phyloP scores from a whole-genome alignment of 2,329 filamentous ascomycete genomes.

The Aspergillus costaricaensis region DNA sequence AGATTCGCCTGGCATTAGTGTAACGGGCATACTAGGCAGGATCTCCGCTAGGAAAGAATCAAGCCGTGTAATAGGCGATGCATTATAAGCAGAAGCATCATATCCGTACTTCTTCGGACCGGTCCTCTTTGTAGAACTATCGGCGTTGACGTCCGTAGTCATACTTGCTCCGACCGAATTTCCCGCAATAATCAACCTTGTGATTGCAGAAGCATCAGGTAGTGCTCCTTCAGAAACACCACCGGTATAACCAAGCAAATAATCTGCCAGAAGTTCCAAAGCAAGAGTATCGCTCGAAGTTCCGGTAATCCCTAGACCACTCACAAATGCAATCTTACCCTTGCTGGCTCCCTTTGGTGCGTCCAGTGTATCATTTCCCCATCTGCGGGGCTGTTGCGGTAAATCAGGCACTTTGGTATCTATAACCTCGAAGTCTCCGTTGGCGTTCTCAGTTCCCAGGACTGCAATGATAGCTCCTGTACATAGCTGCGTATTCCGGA shows the following conservation, averaged over 20 bases:
- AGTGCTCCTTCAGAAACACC: slow-evolving; percentile 46
- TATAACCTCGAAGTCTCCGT: slow-evolving; percentile 89
- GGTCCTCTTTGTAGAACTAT: slow-evolving; percentile 44
- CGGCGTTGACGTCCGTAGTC: slow-evolving; percentile 31
- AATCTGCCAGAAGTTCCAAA: slow-evolving; percentile 79
- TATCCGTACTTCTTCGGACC: slow-evolving; percentile 86
- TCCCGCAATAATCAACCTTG: slow-evolving; percentile 84
- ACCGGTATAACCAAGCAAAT: slow-evolving; percentile 78
- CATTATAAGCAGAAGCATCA: slow-evolving; percentile 84
- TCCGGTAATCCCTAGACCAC: slow-evolving; percentile 81
- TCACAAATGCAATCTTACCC: slow-evolving; percentile 82
- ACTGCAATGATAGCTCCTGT: slow-evolving; percentile 95
- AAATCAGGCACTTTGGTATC: slow-evolving; percentile 88
- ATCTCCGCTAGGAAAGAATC: slow-evolving; percentile 80
- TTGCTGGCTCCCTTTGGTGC: slow-evolving; percentile 44
- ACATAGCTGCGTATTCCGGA: slow-evolving; percentile 72
- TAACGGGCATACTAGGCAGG: slow-evolving; percentile 83
- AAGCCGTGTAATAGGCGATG: slow-evolving; percentile 77
- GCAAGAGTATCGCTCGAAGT: slow-evolving; percentile 72
- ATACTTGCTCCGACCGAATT: slow-evolving; percentile 69
- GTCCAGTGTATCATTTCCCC: slow-evolving; percentile 60
- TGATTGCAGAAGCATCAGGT: slow-evolving; percentile 59
- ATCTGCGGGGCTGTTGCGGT: slow-evolving; percentile 76
- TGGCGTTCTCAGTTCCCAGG: slow-evolving; percentile 87
- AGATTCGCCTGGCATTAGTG: slow-evolving; percentile 76